Base-by-base conservation (phyloP, 2,329 filamentous ascomycete species). In the Sarocladium kiliense region DNA sequence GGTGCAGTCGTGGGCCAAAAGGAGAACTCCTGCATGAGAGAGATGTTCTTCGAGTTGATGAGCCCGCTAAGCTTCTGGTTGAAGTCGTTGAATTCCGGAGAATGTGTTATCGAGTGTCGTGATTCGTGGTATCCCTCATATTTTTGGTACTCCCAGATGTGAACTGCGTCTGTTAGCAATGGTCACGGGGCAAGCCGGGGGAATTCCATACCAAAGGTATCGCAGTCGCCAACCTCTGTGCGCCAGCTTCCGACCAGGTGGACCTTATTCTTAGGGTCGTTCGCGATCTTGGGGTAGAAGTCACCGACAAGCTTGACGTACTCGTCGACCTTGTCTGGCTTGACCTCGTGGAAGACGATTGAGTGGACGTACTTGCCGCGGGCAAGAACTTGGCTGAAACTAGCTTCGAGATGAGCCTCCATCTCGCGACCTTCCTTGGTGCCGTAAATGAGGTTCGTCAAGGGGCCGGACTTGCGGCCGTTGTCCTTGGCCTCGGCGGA, bases 81-180 rank as follows among this genome's bases (percentile, higher is more conserved):
- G 68, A 97, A 97, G 10, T 82, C 87, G 62, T 85, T 75, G 70
- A 91, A 97, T 18, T 91, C 91, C 59, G 90, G 88, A 65, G 96
- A 90, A 63, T 80, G 76, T 58, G 89, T 85, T 62, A 97, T 96
- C 63, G 81, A 84, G 76, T 97, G 83, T 47, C 96, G 80, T 19
- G 94, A 97, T 58, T 88, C 85, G 73, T 99, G 94, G 73, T 97
- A 97, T 58, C 94, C 94, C 64, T 92, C 82, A 74, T 97, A 99
- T 65, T 92, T 88, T 73, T 97, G 92, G 72, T 99, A 99, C 73
- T 99, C 94, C 94, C 94, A 99, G 66, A 99, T 99, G 71, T 99
- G 94, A 53, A 99, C 94, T 97, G 64, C 54, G 18, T 39, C 19
- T 47, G 55, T 63, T 47, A 62, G 60, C 53, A 27, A 36, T 5